Conservation (phyloP, 176 grass and related monocot species). For the Cenchrus americanus region DNA sequence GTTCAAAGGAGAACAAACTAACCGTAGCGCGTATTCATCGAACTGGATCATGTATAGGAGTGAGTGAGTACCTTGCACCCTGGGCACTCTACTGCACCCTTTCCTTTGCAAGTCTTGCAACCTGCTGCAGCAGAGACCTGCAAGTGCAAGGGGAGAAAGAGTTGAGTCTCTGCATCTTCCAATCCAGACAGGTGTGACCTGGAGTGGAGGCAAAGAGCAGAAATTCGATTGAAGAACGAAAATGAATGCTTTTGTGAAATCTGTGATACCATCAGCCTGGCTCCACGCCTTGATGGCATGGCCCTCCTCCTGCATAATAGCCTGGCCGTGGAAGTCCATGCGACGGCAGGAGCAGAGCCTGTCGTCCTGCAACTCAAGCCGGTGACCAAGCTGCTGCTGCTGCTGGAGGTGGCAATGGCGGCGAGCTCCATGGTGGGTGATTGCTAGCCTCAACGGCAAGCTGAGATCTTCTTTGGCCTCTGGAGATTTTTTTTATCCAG, state of each 20-base stretch:
- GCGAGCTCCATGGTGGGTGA: constrained; percentile 36
- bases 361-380: background rate
- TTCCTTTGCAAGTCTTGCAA: constrained; percentile 79
- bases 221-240: too few relatives aligned
- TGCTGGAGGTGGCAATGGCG: background rate
- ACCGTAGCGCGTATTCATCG: background rate
- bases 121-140: constrained; percentile 50
- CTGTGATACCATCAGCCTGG: background rate
- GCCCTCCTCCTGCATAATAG: background rate
- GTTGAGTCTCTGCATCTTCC: too few relatives aligned
- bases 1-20: background rate
- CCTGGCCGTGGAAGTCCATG: too few relatives aligned
- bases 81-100: constrained; percentile 83
- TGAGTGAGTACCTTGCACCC: constrained; percentile 72
- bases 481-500: background rate
- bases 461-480: background rate
- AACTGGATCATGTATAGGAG: background rate
- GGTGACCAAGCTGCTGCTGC: constrained; percentile 1
- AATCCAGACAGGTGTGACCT: too few relatives aligned
- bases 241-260: background rate
- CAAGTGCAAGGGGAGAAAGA: background rate
- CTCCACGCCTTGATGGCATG: background rate
- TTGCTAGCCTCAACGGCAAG: background rate
- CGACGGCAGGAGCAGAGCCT: background rate
- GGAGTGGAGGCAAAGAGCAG: too few relatives aligned